Evolutionary conservation across 352 stramenopile species (phyloP), one percentile per base, ranked within the genome.

Genomic region (Thraustochytrium aureum): DNA sequence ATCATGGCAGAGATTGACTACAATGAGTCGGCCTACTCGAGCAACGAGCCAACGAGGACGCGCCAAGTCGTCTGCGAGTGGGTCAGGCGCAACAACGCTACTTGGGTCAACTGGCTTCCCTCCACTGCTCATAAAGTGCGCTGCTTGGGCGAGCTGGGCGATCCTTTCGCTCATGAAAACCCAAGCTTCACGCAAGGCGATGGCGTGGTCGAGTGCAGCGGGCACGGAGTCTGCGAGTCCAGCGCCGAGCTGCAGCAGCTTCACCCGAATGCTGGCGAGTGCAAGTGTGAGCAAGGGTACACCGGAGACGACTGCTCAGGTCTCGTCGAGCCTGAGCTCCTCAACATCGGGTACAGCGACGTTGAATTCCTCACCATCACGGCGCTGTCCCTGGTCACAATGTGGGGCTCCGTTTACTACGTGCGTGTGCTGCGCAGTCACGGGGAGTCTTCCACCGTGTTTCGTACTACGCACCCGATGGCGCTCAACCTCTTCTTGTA

Each of bases 51-150:
- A 3, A 82, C 61, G 4, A 37, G 73, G 14, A 56, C 47, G 3
- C 42, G 73, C 20, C 38, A 35, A 32, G 43, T 82, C 32, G 73
- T 67, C 37, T 82, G 73, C 64, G 73, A 82, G 22, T 82, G 61
- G 61, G 30, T 82, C 35, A 81, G 62, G 6, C 50, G 81, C 22
- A 82, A 82, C 64, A 43, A 17, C n/a, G 62, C 79, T 32, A 64
- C 61, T 35, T 82, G 73, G 73, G 30, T 72, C n/a, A 2, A 81
- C 37, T 82, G 73, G 73, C 42, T 82, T 0, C 73, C 73, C 12
- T 0, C 26, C 22, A 82, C 61, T 32, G n/a, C 61, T 7, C 20
- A 83, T 35, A 2, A 82, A 32, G 37, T 73, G 39, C 61, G 61
- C 20, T 82, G 73, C 41, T 74, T 82, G 32, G 61, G 61, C 14